Evolutionary conservation across 1,139 yeast species (phyloP).

Genomic region (Blastobotrys illinoisensis): DNA sequence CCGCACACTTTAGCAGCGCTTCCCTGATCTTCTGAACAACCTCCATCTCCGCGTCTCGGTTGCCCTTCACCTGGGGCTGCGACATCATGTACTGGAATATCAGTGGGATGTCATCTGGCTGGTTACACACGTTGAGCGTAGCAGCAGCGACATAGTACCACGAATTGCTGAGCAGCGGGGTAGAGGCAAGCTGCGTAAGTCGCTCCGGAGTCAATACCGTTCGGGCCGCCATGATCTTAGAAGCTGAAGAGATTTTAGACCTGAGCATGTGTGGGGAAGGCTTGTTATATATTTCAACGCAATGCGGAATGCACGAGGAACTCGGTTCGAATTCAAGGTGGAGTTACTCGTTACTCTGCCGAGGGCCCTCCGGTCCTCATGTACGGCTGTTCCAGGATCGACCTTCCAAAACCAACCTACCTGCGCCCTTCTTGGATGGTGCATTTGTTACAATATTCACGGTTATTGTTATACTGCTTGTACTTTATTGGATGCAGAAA

Average conservation of each 20-base stretch:
- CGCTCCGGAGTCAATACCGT: constrained; percentile 55
- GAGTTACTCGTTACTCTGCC: background rate
- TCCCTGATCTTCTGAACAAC: constrained; percentile 65
- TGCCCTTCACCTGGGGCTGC: constrained; percentile 24
- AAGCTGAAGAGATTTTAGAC: background rate
- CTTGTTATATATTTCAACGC: background rate
- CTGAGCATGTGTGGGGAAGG: background rate
- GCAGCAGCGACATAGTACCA: constrained; percentile 85
- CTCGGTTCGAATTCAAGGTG: background rate
- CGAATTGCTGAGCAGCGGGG: constrained; percentile 48
- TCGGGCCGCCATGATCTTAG: constrained; percentile 5
- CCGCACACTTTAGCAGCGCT: constrained; percentile 68
- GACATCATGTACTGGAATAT: constrained; percentile 69
- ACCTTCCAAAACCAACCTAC: background rate
- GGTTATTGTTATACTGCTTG: no score
- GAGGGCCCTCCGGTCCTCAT: background rate
- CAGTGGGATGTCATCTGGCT: constrained; percentile 73
- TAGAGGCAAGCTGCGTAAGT: constrained; percentile 46
- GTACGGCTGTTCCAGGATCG: background rate
- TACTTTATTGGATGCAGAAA: no score
- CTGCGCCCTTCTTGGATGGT: no score
- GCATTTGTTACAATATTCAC: no score
- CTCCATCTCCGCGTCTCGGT: constrained; percentile 20
- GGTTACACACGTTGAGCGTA: constrained; percentile 73
- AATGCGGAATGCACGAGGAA: background rate